phyloP scores from a whole-genome alignment of 768 basidiomycete genomes.

The Termitomyces heimii region DNA sequence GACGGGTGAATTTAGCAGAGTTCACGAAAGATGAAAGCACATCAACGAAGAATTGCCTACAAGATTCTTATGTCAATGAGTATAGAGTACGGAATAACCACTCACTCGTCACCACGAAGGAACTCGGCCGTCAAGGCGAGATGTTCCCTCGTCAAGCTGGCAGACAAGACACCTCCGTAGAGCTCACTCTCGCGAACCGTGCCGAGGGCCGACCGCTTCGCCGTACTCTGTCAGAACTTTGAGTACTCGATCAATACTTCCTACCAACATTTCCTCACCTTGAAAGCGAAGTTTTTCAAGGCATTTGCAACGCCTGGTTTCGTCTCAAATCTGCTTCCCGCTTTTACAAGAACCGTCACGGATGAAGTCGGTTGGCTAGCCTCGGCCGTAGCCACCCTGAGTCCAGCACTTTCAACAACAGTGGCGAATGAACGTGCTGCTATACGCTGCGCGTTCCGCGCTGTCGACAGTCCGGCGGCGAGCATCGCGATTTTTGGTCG shows the following conservation, averaged over 20 bases:
- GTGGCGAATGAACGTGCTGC: slow-evolving; percentile 76
- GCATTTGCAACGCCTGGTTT: slow-evolving; percentile 89
- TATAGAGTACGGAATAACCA: slow-evolving; percentile 16
- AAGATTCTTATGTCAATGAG: background rate
- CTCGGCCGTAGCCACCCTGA: slow-evolving; percentile 86
- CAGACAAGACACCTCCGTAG: slow-evolving; percentile 86
- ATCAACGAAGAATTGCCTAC: slow-evolving; percentile 85
- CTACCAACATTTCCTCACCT: slow-evolving; percentile 44
- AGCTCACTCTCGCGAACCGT: slow-evolving; percentile 91
- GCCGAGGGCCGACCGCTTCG: slow-evolving; percentile 80
- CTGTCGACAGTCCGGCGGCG: slow-evolving; percentile 52
- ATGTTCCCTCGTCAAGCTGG: slow-evolving; percentile 83
- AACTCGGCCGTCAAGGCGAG: slow-evolving; percentile 93
- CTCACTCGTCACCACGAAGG: slow-evolving; percentile 92
- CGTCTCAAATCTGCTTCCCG: slow-evolving; percentile 84
- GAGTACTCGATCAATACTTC: background rate
- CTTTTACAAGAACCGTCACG: slow-evolving; percentile 89
- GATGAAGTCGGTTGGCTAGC: slow-evolving; percentile 77
- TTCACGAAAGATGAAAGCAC: slow-evolving; percentile 81
- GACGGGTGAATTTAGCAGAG: slow-evolving; percentile 74
- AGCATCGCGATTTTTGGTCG: slow-evolving; percentile 44
- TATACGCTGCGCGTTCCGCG: slow-evolving; percentile 50
- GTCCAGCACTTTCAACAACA: slow-evolving; percentile 69
- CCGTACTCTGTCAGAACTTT: slow-evolving; percentile 58
- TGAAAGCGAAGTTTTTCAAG: slow-evolving; percentile 98